Percentiles rank a stretch among this genome's conserved stretches.
Conservation (phyloP, 2,329 filamentous ascomycete species). For the Trichoderma arundinaceum region DNA sequence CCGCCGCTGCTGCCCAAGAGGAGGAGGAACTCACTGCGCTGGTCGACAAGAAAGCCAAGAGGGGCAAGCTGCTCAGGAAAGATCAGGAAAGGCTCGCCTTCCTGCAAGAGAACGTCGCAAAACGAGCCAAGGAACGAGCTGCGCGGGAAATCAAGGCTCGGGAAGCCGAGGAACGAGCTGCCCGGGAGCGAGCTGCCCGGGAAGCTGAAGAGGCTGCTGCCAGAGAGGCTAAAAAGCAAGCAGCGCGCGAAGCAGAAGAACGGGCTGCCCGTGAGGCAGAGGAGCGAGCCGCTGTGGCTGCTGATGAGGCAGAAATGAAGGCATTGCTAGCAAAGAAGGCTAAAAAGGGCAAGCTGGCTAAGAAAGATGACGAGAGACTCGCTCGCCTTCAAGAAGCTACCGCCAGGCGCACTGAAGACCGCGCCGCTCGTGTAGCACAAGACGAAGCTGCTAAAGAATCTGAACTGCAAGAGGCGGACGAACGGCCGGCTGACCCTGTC, state of each 20-base stretch:
- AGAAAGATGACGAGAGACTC: conserved; percentile 54
- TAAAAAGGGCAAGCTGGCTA: conserved; percentile 54
- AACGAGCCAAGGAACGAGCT: conserved; percentile 23
- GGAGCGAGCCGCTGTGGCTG: conserved; percentile 34
- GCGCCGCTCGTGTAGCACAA: conserved; percentile 39
- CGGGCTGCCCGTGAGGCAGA: conserved; percentile 32
- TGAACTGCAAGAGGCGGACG: conserved; percentile 35
- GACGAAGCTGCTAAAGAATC: conserved; percentile 33
- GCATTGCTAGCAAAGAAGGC: conserved; percentile 55
- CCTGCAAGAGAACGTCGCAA: conserved; percentile 13
- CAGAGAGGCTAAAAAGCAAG: conserved; percentile 33
- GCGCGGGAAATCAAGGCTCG: conserved; percentile 18
- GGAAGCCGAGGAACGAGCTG: conserved; percentile 28
- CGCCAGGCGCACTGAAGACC: conserved; percentile 47
- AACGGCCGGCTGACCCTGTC: conserved; percentile 31
- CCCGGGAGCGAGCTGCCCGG: conserved; percentile 31
- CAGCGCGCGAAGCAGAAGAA: conserved; percentile 34
- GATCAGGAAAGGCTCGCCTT: conserved; percentile 27
- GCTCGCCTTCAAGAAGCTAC: conserved; percentile 46
- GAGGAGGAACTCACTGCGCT: conserved; percentile 49
- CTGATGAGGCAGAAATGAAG: conserved; percentile 49
- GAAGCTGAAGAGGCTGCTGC: conserved; percentile 33
- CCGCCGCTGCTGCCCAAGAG: conserved; percentile 40
- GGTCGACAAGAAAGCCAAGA: conserved; percentile 40
- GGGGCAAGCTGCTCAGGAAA: conserved; percentile 24